These are phyloP conservation scores for Hanseniaspora uvarum DNA, from an alignment of 1,139 yeast genomes.

Conservation along the genomic window DNA sequence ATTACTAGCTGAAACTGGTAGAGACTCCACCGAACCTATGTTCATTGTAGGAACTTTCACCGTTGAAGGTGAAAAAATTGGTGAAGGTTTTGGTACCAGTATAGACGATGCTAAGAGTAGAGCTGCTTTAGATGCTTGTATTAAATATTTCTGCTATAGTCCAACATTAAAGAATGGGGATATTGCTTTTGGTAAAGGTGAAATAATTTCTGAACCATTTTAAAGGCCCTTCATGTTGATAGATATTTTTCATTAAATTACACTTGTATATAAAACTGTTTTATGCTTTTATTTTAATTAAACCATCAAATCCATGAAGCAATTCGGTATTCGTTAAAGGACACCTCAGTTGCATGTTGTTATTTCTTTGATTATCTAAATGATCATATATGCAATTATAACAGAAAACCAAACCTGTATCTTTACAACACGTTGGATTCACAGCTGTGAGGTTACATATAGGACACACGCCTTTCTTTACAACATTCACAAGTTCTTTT, in stretches of 20 bases:
- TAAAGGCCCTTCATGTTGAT: neutral
- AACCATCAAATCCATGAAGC: conserved; percentile 27
- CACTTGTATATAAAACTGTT: neutral
- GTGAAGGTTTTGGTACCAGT: conserved; percentile 94
- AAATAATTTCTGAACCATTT: conserved; percentile 32
- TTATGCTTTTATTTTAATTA: neutral
- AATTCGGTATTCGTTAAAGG: conserved; percentile 72
- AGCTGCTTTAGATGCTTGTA: conserved; percentile 82
- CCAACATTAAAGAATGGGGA: conserved; percentile 47
- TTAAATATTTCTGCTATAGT: conserved; percentile 83
- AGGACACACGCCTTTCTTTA: conserved; percentile 42
- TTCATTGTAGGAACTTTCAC: conserved; percentile 85
- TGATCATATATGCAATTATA: conserved; percentile 56
- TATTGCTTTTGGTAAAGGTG: conserved; percentile 36
- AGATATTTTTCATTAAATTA: neutral
- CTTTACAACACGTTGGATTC: conserved; percentile 70
- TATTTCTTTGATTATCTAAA: conserved; percentile 32
- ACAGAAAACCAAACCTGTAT: conserved; percentile 85
- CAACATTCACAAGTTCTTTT: too few relatives aligned
- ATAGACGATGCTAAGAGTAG: conserved; percentile 84
- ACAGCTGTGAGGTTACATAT: conserved; percentile 56
- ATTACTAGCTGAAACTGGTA: conserved; percentile 86
- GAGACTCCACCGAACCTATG: conserved; percentile 72
- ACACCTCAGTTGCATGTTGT: conserved; percentile 51
- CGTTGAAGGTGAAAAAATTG: conserved; percentile 62